Conservation (phyloP, 2,329 filamentous ascomycete genomes). For the Periconia sp. region DNA sequence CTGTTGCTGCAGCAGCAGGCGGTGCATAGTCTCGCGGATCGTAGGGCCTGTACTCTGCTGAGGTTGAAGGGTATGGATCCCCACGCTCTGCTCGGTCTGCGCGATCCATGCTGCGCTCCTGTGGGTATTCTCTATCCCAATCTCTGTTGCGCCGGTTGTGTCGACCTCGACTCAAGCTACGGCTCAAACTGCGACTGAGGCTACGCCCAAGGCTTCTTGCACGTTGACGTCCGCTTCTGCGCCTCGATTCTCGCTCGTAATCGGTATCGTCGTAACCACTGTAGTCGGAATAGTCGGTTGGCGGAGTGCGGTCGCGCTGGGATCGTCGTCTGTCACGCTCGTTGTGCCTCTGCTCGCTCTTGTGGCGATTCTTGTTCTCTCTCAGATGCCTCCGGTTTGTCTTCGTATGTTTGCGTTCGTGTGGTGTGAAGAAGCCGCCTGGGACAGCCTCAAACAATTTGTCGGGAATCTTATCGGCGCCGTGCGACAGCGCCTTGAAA, state of each 20-base stretch:
- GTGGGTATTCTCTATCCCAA: constrained; percentile 30
- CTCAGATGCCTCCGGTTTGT: constrained; percentile 23
- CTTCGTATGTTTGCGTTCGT: constrained; percentile 34
- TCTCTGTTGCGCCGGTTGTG: constrained; percentile 28
- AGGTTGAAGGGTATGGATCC: constrained; percentile 40
- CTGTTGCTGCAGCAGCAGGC: constrained; percentile 17
- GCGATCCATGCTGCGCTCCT: constrained; percentile 32
- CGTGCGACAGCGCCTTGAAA: constrained; percentile 46
- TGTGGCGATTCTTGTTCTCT: constrained; percentile 21
- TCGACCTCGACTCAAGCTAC: constrained; percentile 37
- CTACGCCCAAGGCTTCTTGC: constrained; percentile 33
- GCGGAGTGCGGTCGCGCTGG: constrained; percentile 32
- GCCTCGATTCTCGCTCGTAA: constrained; percentile 33
- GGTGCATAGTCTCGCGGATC: constrained; percentile 42
- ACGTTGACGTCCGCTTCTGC: constrained; percentile 29
- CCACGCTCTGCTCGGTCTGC: constrained; percentile 27
- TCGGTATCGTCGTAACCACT: constrained; percentile 39
- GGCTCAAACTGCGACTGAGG: constrained; percentile 23
- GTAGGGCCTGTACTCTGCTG: constrained; percentile 43
- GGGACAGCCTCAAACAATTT: constrained; percentile 45
- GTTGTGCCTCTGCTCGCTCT: constrained; percentile 24
- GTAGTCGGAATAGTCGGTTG: constrained; percentile 35
- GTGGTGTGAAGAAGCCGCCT: constrained; percentile 44
- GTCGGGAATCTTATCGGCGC: constrained; percentile 47
- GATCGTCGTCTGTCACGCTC: constrained; percentile 18